Base-by-base conservation (phyloP, 2,329 filamentous ascomycete genomes). In the Colletotrichum abscissum region DNA sequence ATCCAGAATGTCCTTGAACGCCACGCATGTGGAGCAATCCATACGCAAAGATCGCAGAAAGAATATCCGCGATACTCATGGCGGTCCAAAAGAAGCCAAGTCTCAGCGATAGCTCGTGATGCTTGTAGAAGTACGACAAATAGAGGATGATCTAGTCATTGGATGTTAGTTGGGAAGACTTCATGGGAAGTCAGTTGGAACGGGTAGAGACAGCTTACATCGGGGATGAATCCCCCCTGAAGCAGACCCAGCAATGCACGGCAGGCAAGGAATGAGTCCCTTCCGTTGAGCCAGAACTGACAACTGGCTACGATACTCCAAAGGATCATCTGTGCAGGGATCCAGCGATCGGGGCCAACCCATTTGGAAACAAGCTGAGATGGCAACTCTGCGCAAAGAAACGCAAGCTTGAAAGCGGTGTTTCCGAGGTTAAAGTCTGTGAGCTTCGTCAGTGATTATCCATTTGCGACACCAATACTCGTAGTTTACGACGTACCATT, bases 341-440 rank as follows among this genome's bases (percentile, higher is more conserved):
- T 90, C 88, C 88, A 90, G 16, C 87, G 84, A 63, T 77, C 76
- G 2, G 78, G 77, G 0, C 78, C 78, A n/a, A 88, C 79, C 83
- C 84, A 89, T 78, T 91, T 88, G 70, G 82, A 84, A 42, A 91
- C 82, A 26, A 92, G 81, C 75, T 91, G 89, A 0, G 88, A 90
- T 0, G 89, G 90, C 1, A 92, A 81, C 77, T 92, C 89, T 0
- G 89, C 86, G 22, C 82, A 84, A n/a, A 89, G 81, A 73, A 89
- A 90, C 1, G 82, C 82, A 5, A 87, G 79, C 59, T 84, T 83
- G 76, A 87, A 88, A 30, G 89, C 83, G 0, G 85, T 86, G 75
- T 86, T 86, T 22, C 87, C 87, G 1, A 86, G 79, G 68, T 88
- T 88, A 75, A 85, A 88, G 52, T 85, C 83, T 80, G 73, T 1